Evolutionary conservation across 2,329 filamentous ascomycete species (phyloP).

Genomic region (Cercospora brassicicola): DNA sequence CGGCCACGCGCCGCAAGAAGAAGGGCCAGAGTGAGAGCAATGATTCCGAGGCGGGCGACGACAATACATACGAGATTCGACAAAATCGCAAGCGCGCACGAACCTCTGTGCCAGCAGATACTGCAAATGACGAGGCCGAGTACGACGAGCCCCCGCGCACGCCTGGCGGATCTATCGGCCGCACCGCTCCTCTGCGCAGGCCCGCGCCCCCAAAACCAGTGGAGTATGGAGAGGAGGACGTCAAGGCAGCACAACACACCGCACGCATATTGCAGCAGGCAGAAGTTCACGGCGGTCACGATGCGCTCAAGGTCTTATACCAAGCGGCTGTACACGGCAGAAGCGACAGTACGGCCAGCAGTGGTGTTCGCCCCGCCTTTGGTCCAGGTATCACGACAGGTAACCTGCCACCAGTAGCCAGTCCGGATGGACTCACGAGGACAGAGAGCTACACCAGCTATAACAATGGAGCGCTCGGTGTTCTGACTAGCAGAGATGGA

Average conservation of each 20-base stretch:
- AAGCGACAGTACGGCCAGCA: conserved; percentile 46
- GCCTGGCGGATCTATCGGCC: conserved; percentile 64
- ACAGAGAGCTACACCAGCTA: conserved; percentile 22
- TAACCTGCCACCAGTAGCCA: conserved; percentile 27
- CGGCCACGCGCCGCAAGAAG: conserved; percentile 87
- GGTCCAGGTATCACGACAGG: conserved; percentile 27
- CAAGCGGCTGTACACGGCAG: conserved; percentile 65
- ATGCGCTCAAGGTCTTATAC: conserved; percentile 86
- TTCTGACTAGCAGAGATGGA: conserved; percentile 27
- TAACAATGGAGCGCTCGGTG: conserved; percentile 24
- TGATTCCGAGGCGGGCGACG: conserved; percentile 45
- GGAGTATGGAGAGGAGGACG: conserved; percentile 52
- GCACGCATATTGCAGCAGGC: conserved; percentile 59
- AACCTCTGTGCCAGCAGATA: conserved; percentile 37
- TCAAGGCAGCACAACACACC: conserved; percentile 61
- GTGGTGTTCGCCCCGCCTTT: conserved; percentile 29
- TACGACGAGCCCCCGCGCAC: conserved; percentile 62
- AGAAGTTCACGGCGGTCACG: conserved; percentile 86
- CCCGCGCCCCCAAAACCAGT: conserved; percentile 48
- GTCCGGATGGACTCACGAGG: conserved; percentile 24
- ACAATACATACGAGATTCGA: conserved; percentile 65
- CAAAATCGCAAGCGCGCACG: conserved; percentile 70
- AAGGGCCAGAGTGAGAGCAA: conserved; percentile 59
- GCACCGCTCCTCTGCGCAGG: conserved; percentile 65
- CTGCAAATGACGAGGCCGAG: conserved; percentile 49